Base-by-base conservation (phyloP, 1,139 yeast genomes). In the Taiozyma sp. region DNA sequence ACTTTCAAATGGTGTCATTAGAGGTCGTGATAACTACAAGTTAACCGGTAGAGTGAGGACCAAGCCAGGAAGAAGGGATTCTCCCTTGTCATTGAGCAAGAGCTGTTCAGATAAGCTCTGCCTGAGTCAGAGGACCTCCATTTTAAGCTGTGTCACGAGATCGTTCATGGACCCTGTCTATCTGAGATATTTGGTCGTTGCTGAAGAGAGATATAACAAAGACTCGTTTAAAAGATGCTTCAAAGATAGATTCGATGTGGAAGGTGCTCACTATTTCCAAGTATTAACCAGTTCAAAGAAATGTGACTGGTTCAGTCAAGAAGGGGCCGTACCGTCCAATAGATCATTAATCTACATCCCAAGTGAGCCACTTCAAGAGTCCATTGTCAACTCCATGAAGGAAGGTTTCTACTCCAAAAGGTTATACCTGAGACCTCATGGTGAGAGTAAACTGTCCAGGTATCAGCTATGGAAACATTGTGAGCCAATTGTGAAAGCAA, bases 51-150 rank as follows among this genome's bases (percentile, higher is more conserved):
- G 73, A 4, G 91, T 91, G 0, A 72, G 99, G 55, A 92, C 97
- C 0, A 92, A 92, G 63, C 99, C 98, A 0, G 99, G 98, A 2
- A 69, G 97, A 49, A 66, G 75, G 19, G 97, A 92, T 64, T 85
- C 97, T 3, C 74, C 78, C 2, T 56, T 82, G 3, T 80, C 96
- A 0, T 67, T 77, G 43, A 87, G 96, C 43, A 92, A 91, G 64
- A 88, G 96, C 0, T 92, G 98, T 65, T 83, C 96, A 1, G 98
- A 92, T 65, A 92, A 92, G 62, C 64, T 92, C 30, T 77, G 89
- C 43, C 54, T 84, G 47, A 76, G 78, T 51, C 97, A 89, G 64
- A 70, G 73, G 40, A 72, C 77, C 0, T 91, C 96, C 0, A 53
- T 89, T 4, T 67, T 84, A 41, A 80, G 78, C 56, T 68, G 82